phyloP scores from a whole-genome alignment of 108 stramenopile genomes.

The Cyclostephanos invisitatus region DNA sequence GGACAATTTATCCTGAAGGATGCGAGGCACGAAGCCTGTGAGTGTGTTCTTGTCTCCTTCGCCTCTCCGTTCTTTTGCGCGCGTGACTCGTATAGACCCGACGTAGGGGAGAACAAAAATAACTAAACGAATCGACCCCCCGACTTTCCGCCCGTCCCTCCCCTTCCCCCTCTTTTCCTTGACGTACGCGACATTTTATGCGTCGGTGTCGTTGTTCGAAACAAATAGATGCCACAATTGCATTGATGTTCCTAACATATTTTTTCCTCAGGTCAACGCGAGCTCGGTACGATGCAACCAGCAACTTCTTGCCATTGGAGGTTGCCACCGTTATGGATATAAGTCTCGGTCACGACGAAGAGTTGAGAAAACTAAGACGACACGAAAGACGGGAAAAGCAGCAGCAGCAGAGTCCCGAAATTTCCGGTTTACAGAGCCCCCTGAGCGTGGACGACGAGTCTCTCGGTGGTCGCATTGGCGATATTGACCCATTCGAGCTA shows the following conservation, averaged over 20 bases:
- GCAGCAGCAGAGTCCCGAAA: constrained; percentile 15
- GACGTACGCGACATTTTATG: too few species aligned
- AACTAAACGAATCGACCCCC: too few species aligned
- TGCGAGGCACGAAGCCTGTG: constrained; percentile 85
- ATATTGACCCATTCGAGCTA: constrained; percentile 75
- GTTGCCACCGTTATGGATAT: constrained; percentile 93
- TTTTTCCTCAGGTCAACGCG: constrained; percentile 81
- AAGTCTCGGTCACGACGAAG: constrained; percentile 71
- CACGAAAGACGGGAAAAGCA: constrained; percentile 28
- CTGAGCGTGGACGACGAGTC: constrained; percentile 50
- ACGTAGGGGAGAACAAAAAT: too few species aligned
- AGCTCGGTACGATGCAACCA: constrained; percentile 86
- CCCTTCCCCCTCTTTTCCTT: too few species aligned
- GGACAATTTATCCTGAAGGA: constrained; percentile 91
- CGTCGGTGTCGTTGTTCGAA: too few species aligned
- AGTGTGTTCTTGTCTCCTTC: too few species aligned
- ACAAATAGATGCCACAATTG: constrained; percentile 86
- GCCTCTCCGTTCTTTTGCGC: too few species aligned
- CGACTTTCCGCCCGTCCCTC: too few species aligned
- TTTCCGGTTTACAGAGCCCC: neutral
- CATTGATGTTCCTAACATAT: constrained; percentile 87
- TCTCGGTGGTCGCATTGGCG: constrained; percentile 60
- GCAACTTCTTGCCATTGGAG: constrained; percentile 81
- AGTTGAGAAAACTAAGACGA: constrained; percentile 35
- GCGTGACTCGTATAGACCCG: too few species aligned